A percentile compares a stretch with the other conserved stretches of the same genome.
phyloP scores from a whole-genome alignment of 2,329 filamentous ascomycete species.

The Alternaria conjuncta region DNA sequence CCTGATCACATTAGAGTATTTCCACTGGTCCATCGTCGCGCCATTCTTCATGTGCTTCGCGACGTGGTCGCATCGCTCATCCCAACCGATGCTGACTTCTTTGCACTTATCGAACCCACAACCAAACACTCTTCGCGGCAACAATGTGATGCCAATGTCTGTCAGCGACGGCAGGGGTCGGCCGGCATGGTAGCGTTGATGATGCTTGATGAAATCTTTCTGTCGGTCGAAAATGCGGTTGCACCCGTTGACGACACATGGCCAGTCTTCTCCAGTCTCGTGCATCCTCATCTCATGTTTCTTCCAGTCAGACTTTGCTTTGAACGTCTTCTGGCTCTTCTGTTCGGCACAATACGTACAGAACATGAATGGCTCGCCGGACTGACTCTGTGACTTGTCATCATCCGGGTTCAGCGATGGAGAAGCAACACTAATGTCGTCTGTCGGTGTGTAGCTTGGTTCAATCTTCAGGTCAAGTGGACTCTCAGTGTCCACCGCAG shows the following conservation, averaged over 20 bases:
- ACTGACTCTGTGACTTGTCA: slow-evolving; percentile 29
- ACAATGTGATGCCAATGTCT: slow-evolving; percentile 42
- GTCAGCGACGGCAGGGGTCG: slow-evolving; percentile 44
- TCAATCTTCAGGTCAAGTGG: slow-evolving; percentile 40
- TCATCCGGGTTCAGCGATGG: slow-evolving; percentile 27
- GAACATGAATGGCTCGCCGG: slow-evolving; percentile 46
- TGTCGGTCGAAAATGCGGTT: slow-evolving; percentile 46
- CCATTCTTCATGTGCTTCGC: slow-evolving; percentile 50
- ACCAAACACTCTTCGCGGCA: slow-evolving; percentile 45
- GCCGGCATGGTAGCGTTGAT: slow-evolving; percentile 46
- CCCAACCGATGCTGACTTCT: slow-evolving; percentile 49
- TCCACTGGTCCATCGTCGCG: slow-evolving; percentile 43
- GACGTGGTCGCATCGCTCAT: slow-evolving; percentile 48
- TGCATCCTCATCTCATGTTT: slow-evolving; percentile 50
- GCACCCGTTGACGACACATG: slow-evolving; percentile 43
- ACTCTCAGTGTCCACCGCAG: slow-evolving; percentile 41
- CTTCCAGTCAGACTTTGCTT: slow-evolving; percentile 50
- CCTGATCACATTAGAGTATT: slow-evolving; percentile 48
- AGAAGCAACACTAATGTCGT: slow-evolving; percentile 41
- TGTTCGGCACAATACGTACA: slow-evolving; percentile 48
- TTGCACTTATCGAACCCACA: slow-evolving; percentile 50
- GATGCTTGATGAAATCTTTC: slow-evolving; percentile 48
- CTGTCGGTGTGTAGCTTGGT: slow-evolving; percentile 39
- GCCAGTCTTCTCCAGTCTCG: slow-evolving; percentile 49
- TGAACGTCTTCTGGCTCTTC: slow-evolving; percentile 45